These are phyloP conservation scores for Botryosphaeria dothidea DNA, from an alignment of 2,329 filamentous ascomycete species.

Conservation along the genomic window DNA sequence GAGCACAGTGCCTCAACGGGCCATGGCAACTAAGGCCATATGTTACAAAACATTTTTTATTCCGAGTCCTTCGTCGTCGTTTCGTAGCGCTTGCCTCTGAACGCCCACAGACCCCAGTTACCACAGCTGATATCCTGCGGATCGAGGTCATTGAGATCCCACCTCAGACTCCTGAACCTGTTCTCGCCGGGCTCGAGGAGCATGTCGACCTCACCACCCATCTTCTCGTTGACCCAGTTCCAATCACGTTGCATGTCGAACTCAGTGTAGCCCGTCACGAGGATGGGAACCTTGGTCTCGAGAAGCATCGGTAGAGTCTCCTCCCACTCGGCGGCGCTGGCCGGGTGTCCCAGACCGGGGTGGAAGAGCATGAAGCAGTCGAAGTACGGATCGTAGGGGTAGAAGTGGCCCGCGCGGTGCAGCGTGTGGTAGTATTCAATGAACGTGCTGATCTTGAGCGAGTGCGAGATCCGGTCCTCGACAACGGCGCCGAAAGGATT, in stretches of 20 bases:
- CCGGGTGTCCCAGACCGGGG: slow-evolving; percentile 91
- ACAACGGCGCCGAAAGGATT: slow-evolving; percentile 95
- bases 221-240: slow-evolving; percentile 83
- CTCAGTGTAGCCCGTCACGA: slow-evolving; percentile 94
- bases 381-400: slow-evolving; percentile 96
- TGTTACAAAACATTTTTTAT: neutral
- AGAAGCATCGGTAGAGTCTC: slow-evolving; percentile 85
- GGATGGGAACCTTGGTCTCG: slow-evolving; percentile 92
- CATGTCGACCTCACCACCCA: slow-evolving; percentile 87
- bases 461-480: slow-evolving; percentile 83
- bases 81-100: slow-evolving; percentile 94
- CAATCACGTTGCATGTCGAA: slow-evolving; percentile 93
- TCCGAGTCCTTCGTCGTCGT: slow-evolving; percentile 55
- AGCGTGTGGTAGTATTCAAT: slow-evolving; percentile 98
- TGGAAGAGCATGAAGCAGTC: slow-evolving; percentile 98
- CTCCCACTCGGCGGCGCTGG: slow-evolving; percentile 90
- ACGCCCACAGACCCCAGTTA: slow-evolving; percentile 97
- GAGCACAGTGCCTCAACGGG: neutral
- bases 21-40: neutral
- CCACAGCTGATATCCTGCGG: slow-evolving; percentile 92
- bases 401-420: slow-evolving; percentile 86
- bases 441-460: slow-evolving; percentile 95
- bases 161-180: slow-evolving; percentile 85
- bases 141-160: slow-evolving; percentile 96
- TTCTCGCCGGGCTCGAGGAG: slow-evolving; percentile 93